Conservation (phyloP, 2,329 filamentous ascomycete genomes). For the Ophiognomonia clavigignenti-juglandacearum region DNA sequence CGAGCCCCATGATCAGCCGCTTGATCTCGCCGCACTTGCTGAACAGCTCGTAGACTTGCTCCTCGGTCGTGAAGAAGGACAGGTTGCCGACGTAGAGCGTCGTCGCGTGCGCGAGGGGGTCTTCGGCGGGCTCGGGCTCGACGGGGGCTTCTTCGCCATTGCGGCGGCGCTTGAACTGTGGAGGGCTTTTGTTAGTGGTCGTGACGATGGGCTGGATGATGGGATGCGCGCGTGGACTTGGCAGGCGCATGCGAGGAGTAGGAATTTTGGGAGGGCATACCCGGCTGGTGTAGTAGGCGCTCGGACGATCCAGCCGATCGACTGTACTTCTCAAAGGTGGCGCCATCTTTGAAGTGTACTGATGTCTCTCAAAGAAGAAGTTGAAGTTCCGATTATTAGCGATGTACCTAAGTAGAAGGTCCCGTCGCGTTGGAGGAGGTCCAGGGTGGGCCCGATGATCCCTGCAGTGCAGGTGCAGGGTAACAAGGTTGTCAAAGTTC, state of each 20-base stretch:
- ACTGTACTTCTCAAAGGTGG: slow-evolving; percentile 63
- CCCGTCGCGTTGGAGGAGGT: too few relatives aligned
- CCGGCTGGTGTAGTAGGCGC: slow-evolving; percentile 84
- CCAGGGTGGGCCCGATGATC: too few relatives aligned
- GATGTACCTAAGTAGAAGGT: too few relatives aligned
- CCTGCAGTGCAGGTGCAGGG: too few relatives aligned
- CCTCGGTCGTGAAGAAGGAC: slow-evolving; percentile 98
- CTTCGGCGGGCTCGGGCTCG: slow-evolving; percentile 52
- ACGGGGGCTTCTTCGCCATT: slow-evolving; percentile 42
- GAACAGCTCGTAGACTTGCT: slow-evolving; percentile 97
- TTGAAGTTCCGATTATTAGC: too few relatives aligned
- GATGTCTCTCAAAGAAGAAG: too few relatives aligned
- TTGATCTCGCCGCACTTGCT: slow-evolving; percentile 98
- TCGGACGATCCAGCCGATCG: slow-evolving; percentile 88
- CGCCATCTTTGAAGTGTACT: slow-evolving; percentile 34
- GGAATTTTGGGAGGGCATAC: slow-evolving; percentile 46
- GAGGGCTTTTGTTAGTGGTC: slow-evolving; percentile 17
- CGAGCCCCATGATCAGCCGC: slow-evolving; percentile 93
- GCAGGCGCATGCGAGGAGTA: slow-evolving; percentile 4
- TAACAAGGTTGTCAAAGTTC: too few relatives aligned
- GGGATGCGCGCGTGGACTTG: not conserved
- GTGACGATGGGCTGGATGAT: not conserved
- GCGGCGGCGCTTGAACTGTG: slow-evolving; percentile 56
- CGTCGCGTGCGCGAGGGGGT: slow-evolving; percentile 80
- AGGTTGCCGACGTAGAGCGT: slow-evolving; percentile 98